Base-by-base conservation (phyloP, 2,329 filamentous ascomycete genomes). In the Fusarium newnesense region DNA sequence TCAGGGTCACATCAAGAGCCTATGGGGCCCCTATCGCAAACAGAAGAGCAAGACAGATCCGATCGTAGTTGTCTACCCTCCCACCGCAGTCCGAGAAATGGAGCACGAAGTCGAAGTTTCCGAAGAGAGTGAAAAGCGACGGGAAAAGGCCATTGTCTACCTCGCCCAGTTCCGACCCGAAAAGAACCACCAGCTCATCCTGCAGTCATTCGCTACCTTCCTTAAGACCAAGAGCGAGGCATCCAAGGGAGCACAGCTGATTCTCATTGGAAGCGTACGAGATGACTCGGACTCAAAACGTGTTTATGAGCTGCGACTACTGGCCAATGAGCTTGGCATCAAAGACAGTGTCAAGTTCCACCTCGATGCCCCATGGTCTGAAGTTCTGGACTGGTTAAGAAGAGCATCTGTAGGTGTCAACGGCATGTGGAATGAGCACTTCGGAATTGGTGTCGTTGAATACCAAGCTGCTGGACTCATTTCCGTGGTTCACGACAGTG, bases 351-450 rank as follows among this genome's bases (percentile, higher is more conserved):
- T 98, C 47, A 90, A 94, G 64, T 99, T 99, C 80, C 89, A 97
- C 72, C 91, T 95, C 63, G 95, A 99, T 80, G 95, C 94, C 1
- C 91, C 93, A 32, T 99, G 96, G 95, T 90, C 93, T 7, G 90
- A 94, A 75, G 94, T 99, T 60, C 86, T 98, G 15, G 88, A 93
- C 37, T 95, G 94, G 89, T 86, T 98, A 69, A 85, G 90, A 60
- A 90, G 86, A 70, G 91, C 93, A 8, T 96, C 91, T 24, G 89
- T 99, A 4, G 96, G 96, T 56, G 95, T 97, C 36, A 99, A 99
- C 77, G 94, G 93, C 78, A 99, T 99, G 96, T 99, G 96, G 96
- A 98, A 98, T 81, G 96, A 99, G 84, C 96, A 99, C 82, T 99
- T 99, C 80, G 96, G 96, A 28, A 99, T 99, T 67, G 96, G 96